Evolutionary conservation across 2,329 filamentous ascomycete species (phyloP).

Genomic region (Didymella pomorum): DNA sequence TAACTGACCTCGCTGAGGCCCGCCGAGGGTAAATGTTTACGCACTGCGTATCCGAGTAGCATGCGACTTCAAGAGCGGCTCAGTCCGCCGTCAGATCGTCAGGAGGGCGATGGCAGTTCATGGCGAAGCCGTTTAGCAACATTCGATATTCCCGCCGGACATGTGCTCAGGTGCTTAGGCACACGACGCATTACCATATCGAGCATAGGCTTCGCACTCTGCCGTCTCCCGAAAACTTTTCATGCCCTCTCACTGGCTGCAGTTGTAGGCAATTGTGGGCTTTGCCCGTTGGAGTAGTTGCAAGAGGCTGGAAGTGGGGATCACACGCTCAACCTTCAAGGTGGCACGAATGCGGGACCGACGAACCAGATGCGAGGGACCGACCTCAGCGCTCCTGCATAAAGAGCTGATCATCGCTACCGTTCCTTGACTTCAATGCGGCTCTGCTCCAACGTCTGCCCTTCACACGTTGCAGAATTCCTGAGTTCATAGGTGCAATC

Average conservation of each 20-base stretch:
- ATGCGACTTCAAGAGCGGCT: neutral
- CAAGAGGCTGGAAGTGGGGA: constrained; percentile 17
- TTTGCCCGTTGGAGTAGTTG: constrained; percentile 13
- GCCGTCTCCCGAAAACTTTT: neutral
- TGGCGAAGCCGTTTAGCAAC: neutral
- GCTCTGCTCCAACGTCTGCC: constrained; percentile 4
- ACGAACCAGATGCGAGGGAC: constrained; percentile 15
- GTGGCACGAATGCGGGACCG: constrained; percentile 19
- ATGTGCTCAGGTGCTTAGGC: constrained; percentile 12
- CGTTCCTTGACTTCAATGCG: neutral
- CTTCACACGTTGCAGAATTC: neutral
- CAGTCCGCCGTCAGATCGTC: too few relatives aligned
- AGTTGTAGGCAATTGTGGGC: neutral
- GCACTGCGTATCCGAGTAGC: neutral
- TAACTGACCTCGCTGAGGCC: neutral
- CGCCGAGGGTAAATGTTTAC: too few relatives aligned
- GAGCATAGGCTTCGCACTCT: constrained; percentile 4
- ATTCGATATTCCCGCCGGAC: constrained; percentile 13
- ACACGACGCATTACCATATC: constrained; percentile 8
- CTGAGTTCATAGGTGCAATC: neutral
- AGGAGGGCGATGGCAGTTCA: neutral
- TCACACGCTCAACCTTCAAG: constrained; percentile 12
- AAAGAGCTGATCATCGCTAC: constrained; percentile 11
- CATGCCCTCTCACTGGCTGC: constrained; percentile 5
- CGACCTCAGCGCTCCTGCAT: constrained; percentile 2